These are phyloP conservation scores for Dispira parvispora DNA, from an alignment of 192 early-diverging fungal species.

Conservation along the genomic window DNA sequence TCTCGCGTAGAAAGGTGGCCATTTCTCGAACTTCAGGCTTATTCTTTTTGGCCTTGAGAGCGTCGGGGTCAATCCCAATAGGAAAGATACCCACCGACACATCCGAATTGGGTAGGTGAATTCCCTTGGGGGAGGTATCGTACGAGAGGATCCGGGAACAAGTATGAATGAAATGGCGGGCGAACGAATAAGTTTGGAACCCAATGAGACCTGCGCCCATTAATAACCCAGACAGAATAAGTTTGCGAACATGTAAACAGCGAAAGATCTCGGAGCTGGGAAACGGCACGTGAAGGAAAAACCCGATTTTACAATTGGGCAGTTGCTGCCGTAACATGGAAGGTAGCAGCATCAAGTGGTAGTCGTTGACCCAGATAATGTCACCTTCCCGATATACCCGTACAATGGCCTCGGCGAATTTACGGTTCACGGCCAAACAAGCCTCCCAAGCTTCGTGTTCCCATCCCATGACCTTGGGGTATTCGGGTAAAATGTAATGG, in stretches of 20 bases:
- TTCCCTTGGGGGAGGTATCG: constrained; percentile 78
- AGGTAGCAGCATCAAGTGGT: constrained; percentile 86
- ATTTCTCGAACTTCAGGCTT: constrained; percentile 59
- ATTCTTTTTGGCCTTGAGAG: constrained; percentile 47
- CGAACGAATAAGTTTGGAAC: constrained; percentile 82
- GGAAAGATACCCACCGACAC: constrained; percentile 84
- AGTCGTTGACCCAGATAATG: constrained; percentile 85
- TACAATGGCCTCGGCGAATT: constrained; percentile 54
- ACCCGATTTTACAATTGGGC: constrained; percentile 71
- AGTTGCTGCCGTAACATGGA: constrained; percentile 60
- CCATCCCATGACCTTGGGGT: constrained; percentile 40
- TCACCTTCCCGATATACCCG: constrained; percentile 61
- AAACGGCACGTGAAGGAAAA: constrained; percentile 93
- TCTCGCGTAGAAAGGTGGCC: constrained; percentile 56
- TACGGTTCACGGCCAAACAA: constrained; percentile 66
- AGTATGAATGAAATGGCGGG: constrained; percentile 78
- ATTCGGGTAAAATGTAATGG: constrained; percentile 84
- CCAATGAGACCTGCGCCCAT: constrained; percentile 88
- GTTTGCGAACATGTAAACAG: constrained; percentile 65
- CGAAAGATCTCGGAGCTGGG: constrained; percentile 89
- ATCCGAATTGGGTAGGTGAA: constrained; percentile 60
- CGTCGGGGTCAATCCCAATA: constrained; percentile 83
- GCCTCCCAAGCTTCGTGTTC: constrained; percentile 57
- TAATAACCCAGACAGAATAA: constrained; percentile 73
- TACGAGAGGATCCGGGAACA: constrained; percentile 89